Evolutionary conservation across 495 filamentous ascomycete species (phyloP), one percentile per base, ranked within the genome.

Genomic region (Cudoniella acicularis): DNA sequence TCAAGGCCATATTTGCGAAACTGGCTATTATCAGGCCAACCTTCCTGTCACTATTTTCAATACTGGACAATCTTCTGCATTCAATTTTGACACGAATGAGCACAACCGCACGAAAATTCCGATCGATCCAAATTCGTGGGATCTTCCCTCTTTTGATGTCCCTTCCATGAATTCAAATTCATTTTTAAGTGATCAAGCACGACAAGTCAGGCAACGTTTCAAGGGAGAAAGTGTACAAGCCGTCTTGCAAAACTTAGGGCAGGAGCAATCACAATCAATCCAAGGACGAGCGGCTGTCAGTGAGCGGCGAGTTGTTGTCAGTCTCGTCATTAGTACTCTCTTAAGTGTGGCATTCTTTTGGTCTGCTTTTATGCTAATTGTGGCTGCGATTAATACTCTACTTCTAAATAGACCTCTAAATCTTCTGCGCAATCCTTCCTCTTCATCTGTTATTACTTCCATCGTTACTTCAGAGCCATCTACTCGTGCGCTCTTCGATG

Each of bases 151-250:
- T 9, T 73, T 67, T n/a, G 61, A 61, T 20, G 61, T 68, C 13
- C 61, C 55, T 0, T 11, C 45, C 3, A 48, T 73, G 23, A 43
- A 65, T 21, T 54, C 21, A 0, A 67, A 69, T 57, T 51, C 59
- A 13, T 21, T 64, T 11, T 26, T 56, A 23, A 42, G 57, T 0
- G 8, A 21, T 9, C 64, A 63, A 36, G 69, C 68, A 2, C 63
- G 49, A 2, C 67, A 63, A 26, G 54, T 73, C 9, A 70, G 73
- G 26, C 71, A 72, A 40, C 64, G 73, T 6, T 73, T 69, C 43
- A 64, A 74, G 57, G 73, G 70, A 0, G 73, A 76, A 26, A 59
- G 68, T 0, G 40, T 74, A 8, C 67, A 70, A 30, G 51, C 71
- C 25, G 49, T 57, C 0, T 69, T 72, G 23, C 36, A 56, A 18